Conservation (phyloP, 768 basidiomycete species). For the Leccinum uliginosum region DNA sequence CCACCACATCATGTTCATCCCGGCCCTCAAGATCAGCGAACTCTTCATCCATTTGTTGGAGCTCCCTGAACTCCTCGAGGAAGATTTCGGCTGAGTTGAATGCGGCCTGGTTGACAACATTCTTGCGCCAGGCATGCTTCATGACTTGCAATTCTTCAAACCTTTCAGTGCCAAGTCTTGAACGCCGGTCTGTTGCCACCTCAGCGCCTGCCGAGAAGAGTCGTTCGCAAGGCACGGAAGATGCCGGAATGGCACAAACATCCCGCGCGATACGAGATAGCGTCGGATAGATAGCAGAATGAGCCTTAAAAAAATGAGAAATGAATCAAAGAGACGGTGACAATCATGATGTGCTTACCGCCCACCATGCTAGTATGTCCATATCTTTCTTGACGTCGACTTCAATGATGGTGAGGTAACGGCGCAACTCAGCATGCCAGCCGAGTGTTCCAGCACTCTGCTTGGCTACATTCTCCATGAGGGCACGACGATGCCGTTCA, state of each 20-base stretch:
- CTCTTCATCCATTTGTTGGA: background rate
- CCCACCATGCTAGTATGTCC: background rate
- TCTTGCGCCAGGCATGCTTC: background rate
- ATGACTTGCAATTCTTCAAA: background rate
- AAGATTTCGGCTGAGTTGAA: background rate
- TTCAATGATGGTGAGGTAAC: background rate
- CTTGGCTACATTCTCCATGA: background rate
- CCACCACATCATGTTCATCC: background rate
- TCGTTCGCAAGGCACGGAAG: background rate
- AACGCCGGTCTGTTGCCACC: background rate
- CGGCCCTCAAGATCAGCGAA: background rate
- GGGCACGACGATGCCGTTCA: background rate
- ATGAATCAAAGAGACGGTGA: too few species aligned
- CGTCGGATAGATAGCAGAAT: background rate
- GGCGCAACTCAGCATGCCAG: background rate
- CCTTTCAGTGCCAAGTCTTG: background rate
- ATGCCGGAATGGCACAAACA: background rate
- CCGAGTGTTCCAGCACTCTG: background rate
- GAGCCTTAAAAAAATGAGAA: background rate
- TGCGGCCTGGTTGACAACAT: background rate
- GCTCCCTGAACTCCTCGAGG: background rate
- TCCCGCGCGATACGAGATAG: background rate
- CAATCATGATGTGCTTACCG: background rate
- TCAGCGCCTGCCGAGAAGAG: background rate
- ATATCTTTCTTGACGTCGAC: background rate